Evolutionary conservation across 768 basidiomycete species (phyloP).

Genomic region (Mycena pura): DNA sequence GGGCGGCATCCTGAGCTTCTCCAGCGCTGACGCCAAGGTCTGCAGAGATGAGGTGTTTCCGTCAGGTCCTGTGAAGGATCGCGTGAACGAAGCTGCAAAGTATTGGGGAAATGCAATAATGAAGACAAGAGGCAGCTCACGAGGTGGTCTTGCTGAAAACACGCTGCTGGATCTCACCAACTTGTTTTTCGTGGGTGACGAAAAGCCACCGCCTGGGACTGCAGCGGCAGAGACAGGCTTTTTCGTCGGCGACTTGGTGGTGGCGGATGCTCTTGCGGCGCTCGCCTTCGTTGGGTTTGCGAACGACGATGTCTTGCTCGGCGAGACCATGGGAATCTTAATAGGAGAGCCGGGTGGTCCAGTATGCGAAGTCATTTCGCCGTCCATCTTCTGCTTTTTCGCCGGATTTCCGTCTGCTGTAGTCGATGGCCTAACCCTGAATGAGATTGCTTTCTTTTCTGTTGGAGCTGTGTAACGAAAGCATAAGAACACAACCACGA

Average conservation of each 20-base stretch:
- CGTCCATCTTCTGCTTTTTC: conserved; percentile 26
- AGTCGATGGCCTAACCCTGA: conserved; percentile 12
- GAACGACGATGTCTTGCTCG: conserved; percentile 21
- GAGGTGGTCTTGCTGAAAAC: conserved; percentile 22
- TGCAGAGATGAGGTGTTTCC: conserved; percentile 58
- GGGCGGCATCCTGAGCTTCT: conserved; percentile 71
- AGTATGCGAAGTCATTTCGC: not conserved
- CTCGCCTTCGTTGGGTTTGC: conserved; percentile 24
- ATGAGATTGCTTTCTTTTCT: conserved; percentile 17
- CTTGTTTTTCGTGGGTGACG: conserved; percentile 24
- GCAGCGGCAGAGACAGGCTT: conserved; percentile 26
- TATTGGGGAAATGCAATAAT: not conserved
- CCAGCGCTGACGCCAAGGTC: conserved; percentile 69
- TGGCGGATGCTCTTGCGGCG: conserved; percentile 11
- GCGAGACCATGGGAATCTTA: conserved; percentile 22
- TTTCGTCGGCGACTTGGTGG: conserved; percentile 12
- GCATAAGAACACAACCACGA: not conserved
- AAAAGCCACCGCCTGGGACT: conserved; percentile 1
- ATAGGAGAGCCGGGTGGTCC: not conserved
- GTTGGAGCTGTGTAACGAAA: not conserved
- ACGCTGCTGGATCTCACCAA: conserved; percentile 19
- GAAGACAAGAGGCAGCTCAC: not conserved
- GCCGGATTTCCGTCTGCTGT: conserved; percentile 12
- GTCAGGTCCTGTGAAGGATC: conserved; percentile 24
- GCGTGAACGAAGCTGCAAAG: conserved; percentile 19